phyloP scores from a whole-genome alignment of 176 grass and related monocot species.

The Echinochloa phyllopogon region DNA sequence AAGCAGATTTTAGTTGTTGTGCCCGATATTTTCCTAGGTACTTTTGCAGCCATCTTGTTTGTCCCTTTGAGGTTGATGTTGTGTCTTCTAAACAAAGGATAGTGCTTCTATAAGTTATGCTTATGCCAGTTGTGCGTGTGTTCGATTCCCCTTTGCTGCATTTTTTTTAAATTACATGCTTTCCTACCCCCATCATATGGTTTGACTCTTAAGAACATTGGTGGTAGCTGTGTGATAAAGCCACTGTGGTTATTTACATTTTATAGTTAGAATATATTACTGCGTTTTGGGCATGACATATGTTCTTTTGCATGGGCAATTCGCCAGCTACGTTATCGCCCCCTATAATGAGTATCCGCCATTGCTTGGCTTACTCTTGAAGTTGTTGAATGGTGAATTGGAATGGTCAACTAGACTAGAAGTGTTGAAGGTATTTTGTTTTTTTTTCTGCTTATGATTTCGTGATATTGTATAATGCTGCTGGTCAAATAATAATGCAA shows the following conservation, averaged over 20 bases:
- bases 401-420: constrained; percentile 97
- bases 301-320: constrained; percentile 47
- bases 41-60: not conserved
- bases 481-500: constrained; percentile 19
- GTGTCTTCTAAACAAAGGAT: not conserved
- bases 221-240: constrained; percentile 12
- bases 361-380: constrained; percentile 96
- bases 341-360: constrained; percentile 93
- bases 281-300: constrained; percentile 24
- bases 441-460: constrained; percentile 30
- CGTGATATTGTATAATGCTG: not conserved
- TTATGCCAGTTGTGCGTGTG: not conserved
- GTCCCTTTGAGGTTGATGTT: not conserved
- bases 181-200: not conserved
- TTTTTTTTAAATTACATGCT: not conserved
- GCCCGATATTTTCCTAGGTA: not conserved
- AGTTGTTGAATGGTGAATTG: constrained; percentile 95
- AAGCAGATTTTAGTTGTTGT: not conserved
- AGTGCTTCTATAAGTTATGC: not conserved
- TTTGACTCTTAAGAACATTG: constrained; percentile 4
- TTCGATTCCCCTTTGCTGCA: not conserved
- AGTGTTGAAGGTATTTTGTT: constrained; percentile 85
- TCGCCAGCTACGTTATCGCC: constrained; percentile 84
- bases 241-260: constrained; percentile 13
- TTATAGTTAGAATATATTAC: constrained; percentile 16